Percentiles rank a stretch among this genome's conserved stretches.
These are phyloP conservation scores for Heritiera littoralis DNA, from an alignment of 345 rosid genomes.

Conservation along the genomic window DNA sequence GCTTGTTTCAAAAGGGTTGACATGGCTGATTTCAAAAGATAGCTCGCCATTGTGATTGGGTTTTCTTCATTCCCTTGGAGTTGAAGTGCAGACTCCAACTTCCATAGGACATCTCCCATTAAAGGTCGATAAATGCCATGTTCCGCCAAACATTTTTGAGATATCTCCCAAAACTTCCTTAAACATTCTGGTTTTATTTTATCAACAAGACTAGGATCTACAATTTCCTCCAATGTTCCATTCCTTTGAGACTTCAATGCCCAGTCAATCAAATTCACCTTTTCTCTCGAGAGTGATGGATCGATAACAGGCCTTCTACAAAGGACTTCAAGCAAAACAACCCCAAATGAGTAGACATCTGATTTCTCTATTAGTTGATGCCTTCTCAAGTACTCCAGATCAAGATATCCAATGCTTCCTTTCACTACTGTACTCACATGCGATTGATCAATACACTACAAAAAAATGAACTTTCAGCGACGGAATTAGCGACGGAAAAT, in stretches of 20 bases:
- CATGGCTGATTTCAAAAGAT: conserved; percentile 18
- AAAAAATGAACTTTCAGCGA: too few species aligned
- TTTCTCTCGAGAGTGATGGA: conserved; percentile 46
- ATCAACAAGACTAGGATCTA: conserved; percentile 47
- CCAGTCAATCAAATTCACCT: conserved; percentile 61
- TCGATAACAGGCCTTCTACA: conserved; percentile 44
- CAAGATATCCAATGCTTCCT: conserved; percentile 49
- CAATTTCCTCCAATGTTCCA: conserved; percentile 45
- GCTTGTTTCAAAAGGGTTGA: conserved; percentile 29
- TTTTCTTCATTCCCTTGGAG: conserved; percentile 42
- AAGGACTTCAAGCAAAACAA: conserved; percentile 44
- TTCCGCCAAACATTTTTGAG: conserved; percentile 60
- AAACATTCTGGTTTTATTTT: conserved; percentile 50
- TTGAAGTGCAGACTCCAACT: conserved; percentile 60
- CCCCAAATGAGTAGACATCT: conserved; percentile 50
- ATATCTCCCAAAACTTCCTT: conserved; percentile 53
- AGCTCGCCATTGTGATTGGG: conserved; percentile 5
- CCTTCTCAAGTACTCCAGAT: conserved; percentile 45
- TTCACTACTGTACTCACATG: conserved; percentile 49
- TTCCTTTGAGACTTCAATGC: conserved; percentile 39
- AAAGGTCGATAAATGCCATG: conserved; percentile 52
- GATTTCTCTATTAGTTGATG: conserved; percentile 49
- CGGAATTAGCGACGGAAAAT: too few species aligned
- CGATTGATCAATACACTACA: conserved; percentile 42
- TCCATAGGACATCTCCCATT: conserved; percentile 73